These are phyloP conservation scores for Cronartium ribicola DNA, from an alignment of 1,284 basidiomycete genomes.

Conservation along the genomic window DNA sequence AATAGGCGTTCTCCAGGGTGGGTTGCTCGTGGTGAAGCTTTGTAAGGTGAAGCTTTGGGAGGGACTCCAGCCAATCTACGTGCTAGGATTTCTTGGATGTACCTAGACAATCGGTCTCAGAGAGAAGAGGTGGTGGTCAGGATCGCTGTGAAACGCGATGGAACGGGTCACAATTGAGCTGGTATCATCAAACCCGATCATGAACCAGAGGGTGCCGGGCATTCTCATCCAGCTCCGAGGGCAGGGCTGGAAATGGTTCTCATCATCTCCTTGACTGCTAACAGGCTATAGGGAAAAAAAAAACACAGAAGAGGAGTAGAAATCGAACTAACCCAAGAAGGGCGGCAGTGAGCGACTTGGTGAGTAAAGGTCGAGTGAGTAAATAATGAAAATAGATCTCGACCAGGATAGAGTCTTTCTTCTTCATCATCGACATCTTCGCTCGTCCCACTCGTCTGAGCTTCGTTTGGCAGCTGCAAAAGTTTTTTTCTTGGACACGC, in stretches of 20 bases:
- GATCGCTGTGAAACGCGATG: not conserved
- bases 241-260: not conserved
- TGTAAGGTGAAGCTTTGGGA: constrained; percentile 43
- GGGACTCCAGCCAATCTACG: constrained; percentile 65
- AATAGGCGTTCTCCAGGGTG: constrained; percentile 60
- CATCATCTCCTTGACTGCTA: not conserved
- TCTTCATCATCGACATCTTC: not conserved
- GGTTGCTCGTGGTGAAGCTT: constrained; percentile 50
- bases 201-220: not conserved
- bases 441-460: not conserved
- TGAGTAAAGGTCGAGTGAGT: constrained; percentile 22
- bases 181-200: not conserved
- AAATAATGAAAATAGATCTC: constrained; percentile 24
- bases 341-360: constrained; percentile 24
- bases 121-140: not conserved
- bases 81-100: constrained; percentile 74
- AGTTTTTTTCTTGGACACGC: not conserved
- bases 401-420: not conserved
- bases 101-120: constrained; percentile 48
- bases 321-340: constrained; percentile 13
- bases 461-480: not conserved
- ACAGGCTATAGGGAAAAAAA: not conserved
- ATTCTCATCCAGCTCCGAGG: not conserved
- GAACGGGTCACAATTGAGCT: not conserved
- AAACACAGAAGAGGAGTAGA: no score